Conservation (phyloP, 179 eudicot species). For the Corrigiola litoralis region DNA sequence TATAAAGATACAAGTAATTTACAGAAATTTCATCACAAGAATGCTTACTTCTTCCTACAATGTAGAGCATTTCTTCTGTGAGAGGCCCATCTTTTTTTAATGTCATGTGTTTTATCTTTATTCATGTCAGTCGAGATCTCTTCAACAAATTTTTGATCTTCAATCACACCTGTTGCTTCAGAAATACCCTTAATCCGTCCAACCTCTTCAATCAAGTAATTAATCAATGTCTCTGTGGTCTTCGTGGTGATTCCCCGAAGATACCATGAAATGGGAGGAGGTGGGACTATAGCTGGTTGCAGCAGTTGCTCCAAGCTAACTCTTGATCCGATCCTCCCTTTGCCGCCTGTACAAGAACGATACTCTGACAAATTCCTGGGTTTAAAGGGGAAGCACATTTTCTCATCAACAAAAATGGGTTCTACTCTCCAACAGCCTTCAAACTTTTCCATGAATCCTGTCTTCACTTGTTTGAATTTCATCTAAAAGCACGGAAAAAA, state of each 20-base stretch:
- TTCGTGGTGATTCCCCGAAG: slow-evolving; percentile 81
- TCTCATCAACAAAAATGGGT: slow-evolving; percentile 74
- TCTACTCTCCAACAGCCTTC: slow-evolving; percentile 96
- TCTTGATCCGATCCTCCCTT: slow-evolving; percentile 80
- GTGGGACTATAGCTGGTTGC: slow-evolving; percentile 81
- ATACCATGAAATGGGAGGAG: slow-evolving; percentile 97
- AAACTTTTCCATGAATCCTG: slow-evolving; percentile 87
- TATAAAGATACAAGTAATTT: slow-evolving; percentile 8
- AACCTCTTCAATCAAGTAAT: slow-evolving; percentile 61
- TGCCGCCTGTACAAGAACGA: slow-evolving; percentile 52
- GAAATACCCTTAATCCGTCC: slow-evolving; percentile 55
- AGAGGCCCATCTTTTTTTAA: slow-evolving; percentile 80
- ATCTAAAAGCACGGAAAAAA: slow-evolving; percentile 41
- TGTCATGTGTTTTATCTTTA: slow-evolving; percentile 30
- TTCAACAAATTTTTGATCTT: slow-evolving; percentile 11
- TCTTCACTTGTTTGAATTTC: slow-evolving; percentile 84
- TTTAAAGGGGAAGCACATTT: slow-evolving; percentile 57
- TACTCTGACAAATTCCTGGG: slow-evolving; percentile 63
- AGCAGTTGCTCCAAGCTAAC: slow-evolving; percentile 77
- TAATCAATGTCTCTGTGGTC: slow-evolving; percentile 77
- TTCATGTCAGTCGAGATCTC: slow-evolving; percentile 12
- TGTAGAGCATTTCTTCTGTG: slow-evolving; percentile 47
- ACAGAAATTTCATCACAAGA: slow-evolving; percentile 1
- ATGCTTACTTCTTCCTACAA: slow-evolving; percentile 18
- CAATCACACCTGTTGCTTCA: slow-evolving; percentile 2